A percentile compares a stretch with the other conserved stretches of the same genome.
Conservation (phyloP, 768 basidiomycete species). For the Lanmaoa rubissima region DNA sequence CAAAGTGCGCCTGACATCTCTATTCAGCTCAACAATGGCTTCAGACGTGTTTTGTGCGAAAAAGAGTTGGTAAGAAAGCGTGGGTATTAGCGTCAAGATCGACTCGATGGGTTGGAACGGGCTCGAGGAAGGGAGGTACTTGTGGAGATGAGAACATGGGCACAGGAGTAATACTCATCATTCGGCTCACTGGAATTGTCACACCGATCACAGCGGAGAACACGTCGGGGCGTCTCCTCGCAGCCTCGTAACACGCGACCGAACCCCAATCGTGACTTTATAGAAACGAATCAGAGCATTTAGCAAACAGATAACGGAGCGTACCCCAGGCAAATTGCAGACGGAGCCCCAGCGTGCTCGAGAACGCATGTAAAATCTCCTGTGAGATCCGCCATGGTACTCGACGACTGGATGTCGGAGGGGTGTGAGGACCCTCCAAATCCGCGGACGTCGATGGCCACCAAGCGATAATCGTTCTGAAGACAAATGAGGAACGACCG, state of each 20-base stretch:
- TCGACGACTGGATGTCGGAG: conserved; percentile 57
- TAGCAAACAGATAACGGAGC: conserved; percentile 3
- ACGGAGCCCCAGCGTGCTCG: conserved; percentile 44
- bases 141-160: neutral
- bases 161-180: neutral
- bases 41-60: conserved; percentile 49
- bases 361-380: conserved; percentile 65
- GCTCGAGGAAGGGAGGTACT: conserved; percentile 61
- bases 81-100: conserved; percentile 44
- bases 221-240: conserved; percentile 63
- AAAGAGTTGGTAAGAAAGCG: conserved; percentile 61
- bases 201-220: conserved; percentile 57
- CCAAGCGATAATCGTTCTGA: conserved; percentile 58
- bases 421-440: conserved; percentile 70
- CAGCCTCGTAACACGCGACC: conserved; percentile 64
- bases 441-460: conserved; percentile 65
- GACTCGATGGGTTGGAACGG: conserved; percentile 46
- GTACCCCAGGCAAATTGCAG: conserved; percentile 64
- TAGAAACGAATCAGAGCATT: neutral
- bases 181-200: conserved; percentile 53
- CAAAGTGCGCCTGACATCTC: conserved; percentile 54
- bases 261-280: conserved; percentile 79
- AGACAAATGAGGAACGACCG: neutral
- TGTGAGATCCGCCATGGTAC: conserved; percentile 58
- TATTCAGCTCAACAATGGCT: conserved; percentile 53